phyloP scores from a whole-genome alignment of 495 filamentous ascomycete species.

The Bombardia bombarda region DNA sequence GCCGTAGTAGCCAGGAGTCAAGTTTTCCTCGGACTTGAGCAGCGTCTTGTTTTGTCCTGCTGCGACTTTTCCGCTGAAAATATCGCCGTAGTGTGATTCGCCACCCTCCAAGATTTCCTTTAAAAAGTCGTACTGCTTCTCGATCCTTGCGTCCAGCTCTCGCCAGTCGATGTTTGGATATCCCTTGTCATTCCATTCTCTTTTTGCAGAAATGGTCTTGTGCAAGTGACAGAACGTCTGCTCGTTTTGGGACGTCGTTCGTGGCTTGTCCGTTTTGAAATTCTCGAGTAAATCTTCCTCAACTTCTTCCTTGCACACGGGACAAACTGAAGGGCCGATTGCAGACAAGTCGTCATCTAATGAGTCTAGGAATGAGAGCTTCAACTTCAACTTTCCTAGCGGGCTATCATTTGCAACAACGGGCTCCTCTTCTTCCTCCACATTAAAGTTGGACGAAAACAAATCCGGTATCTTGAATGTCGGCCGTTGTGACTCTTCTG shows the following conservation, averaged over 20 bases:
- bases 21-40: slow-evolving; percentile 42
- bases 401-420: no score
- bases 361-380: no score
- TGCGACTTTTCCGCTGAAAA: slow-evolving; percentile 50
- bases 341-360: no score
- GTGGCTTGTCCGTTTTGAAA: slow-evolving; percentile 34
- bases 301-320: slow-evolving; percentile 60
- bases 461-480: slow-evolving; percentile 9
- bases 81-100: slow-evolving; percentile 54
- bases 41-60: slow-evolving; percentile 54
- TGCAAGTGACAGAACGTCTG: slow-evolving; percentile 66
- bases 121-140: slow-evolving; percentile 46
- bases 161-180: slow-evolving; percentile 81
- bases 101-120: slow-evolving; percentile 50
- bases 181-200: slow-evolving; percentile 52
- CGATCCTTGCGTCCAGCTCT: slow-evolving; percentile 54
- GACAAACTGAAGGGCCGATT: slow-evolving; percentile 43
- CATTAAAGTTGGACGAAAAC: slow-evolving; percentile 4
- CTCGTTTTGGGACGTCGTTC: slow-evolving; percentile 55
- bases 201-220: slow-evolving; percentile 46
- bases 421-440: background rate
- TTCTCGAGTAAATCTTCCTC: slow-evolving; percentile 41
- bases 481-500: slow-evolving; percentile 7
- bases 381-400: no score
- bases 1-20: slow-evolving; percentile 78